Base-by-base conservation (phyloP, 805 yeast species). In the Tetrapisispora namnaoensis region DNA sequence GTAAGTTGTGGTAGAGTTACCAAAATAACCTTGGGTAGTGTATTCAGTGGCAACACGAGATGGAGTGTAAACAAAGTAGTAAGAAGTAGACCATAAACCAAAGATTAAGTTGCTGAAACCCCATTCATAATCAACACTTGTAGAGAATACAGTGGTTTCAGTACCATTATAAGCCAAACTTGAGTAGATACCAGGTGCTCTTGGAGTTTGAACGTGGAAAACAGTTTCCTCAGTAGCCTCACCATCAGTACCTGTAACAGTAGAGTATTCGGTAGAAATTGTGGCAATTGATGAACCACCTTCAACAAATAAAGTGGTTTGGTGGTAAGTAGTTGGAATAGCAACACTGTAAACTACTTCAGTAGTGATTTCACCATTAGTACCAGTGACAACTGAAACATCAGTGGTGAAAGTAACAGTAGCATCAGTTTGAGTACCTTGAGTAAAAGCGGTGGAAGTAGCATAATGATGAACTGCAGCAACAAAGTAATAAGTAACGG, bases 151-250 rank as follows among this genome's bases (percentile, higher is more conserved):
- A 4, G 35, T 36, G 13, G 48, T 45, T 6, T 13, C 37, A 17
- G 43, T 34, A 24, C 44, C 48, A 18, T 21, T 34, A 28, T 28
- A 39, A 9, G 48, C 21, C 6, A 35, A 20, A 10, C 18, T 38
- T 17, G 44, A 34, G n/a, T 35, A 30, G 16, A 45, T 27, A 39
- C 48, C 48, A 4, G 48, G 16, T 17, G 42, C 39, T 39, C 44
- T 42, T 46, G 56, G 56, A 14, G 55, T 51, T 39, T 51, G 51
- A 3, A 53, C 52, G 32, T 46, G 49, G 50, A 46, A 50, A 37
- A 42, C 22, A 21, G 55, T 54, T n/a, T 40, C 49, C 7, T 45
- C 42, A 20, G 55, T 49, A 18, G 42, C 51, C 1, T 37, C 39
- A 16, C 50, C 52, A 21, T 55, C 51, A 13, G 52, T 13, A 16